Percentiles rank a stretch among this genome's conserved stretches.
phyloP scores from a whole-genome alignment of 352 stramenopile species.

The Pythium grandisporangium region DNA sequence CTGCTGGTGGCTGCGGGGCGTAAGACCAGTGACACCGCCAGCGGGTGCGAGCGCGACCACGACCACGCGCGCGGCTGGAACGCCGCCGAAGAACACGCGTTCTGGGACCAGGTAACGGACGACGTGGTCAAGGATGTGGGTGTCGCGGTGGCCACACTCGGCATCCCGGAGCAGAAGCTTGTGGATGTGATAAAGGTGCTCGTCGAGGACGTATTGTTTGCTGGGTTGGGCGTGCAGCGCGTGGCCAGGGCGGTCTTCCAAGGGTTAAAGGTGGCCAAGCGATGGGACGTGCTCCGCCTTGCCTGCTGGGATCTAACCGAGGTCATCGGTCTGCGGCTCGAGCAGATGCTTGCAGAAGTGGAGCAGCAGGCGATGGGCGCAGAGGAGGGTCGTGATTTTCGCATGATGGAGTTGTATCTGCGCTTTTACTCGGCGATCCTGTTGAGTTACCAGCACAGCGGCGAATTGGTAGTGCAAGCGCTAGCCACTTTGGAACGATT shows the following conservation, averaged over 20 bases:
- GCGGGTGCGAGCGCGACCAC: conserved; percentile 1
- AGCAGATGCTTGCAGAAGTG: conserved; percentile 8
- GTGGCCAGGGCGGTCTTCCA: conserved; percentile 49
- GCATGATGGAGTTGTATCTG: conserved; percentile 15
- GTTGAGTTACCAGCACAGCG: conserved; percentile 69
- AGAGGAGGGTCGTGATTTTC: too few species aligned
- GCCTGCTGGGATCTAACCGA: conserved; percentile 31
- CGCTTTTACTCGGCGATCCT: conserved; percentile 56
- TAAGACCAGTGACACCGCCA: conserved; percentile 2
- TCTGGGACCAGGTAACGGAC: conserved; percentile 33
- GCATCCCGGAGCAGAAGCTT: conserved; percentile 19
- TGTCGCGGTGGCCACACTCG: conserved; percentile 49
- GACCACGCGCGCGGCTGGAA: conserved; percentile 2
- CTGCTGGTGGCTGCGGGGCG: conserved; percentile 9
- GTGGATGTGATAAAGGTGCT: conserved; percentile 24
- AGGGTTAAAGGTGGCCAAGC: conserved; percentile 64
- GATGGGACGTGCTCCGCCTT: conserved; percentile 45
- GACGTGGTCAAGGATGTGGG: conserved; percentile 43
- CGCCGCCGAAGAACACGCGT: conserved; percentile 34
- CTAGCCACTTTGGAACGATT: conserved; percentile 31
- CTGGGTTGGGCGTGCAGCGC: conserved; percentile 27
- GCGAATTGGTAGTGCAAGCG: conserved; percentile 37
- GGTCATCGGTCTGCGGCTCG: conserved; percentile 17
- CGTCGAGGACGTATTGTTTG: conserved; percentile 22
- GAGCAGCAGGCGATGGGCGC: conserved; percentile 23